Conservation (phyloP, 2,329 filamentous ascomycete genomes). For the Botryotinia globosa region DNA sequence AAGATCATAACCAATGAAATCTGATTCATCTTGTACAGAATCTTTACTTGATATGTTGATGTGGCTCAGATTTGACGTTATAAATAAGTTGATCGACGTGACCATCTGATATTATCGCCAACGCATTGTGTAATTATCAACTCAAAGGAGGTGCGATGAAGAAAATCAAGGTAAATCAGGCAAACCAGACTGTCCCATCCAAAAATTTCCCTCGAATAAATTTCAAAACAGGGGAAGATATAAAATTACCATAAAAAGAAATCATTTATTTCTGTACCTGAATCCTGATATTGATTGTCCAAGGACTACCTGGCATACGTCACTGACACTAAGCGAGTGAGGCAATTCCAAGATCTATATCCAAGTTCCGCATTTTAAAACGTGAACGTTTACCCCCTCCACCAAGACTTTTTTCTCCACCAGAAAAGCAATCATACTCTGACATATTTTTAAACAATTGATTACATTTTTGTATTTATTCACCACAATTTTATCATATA, state of each 20-base stretch:
- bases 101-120: not conserved
- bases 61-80: not conserved
- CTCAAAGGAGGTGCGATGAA: not conserved
- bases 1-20: not conserved
- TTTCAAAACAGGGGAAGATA: not conserved
- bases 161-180: not conserved
- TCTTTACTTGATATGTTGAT: not conserved
- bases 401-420: not conserved
- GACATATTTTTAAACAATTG: not conserved
- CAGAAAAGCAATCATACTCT: not conserved
- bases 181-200: not conserved
- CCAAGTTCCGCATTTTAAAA: conserved; percentile 6
- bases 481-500: not conserved
- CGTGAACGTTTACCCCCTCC: not conserved
- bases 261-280: not conserved
- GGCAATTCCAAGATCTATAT: conserved; percentile 7
- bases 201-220: not conserved
- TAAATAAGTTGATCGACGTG: not conserved
- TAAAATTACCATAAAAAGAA: not conserved
- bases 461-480: not conserved
- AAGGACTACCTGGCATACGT: conserved; percentile 1
- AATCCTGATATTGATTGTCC: not conserved
- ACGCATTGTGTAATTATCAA: not conserved
- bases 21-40: not conserved
- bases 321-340: conserved; percentile 5